Conservation (phyloP, 2,329 filamentous ascomycete species). For the Shiraia bambusicola region DNA sequence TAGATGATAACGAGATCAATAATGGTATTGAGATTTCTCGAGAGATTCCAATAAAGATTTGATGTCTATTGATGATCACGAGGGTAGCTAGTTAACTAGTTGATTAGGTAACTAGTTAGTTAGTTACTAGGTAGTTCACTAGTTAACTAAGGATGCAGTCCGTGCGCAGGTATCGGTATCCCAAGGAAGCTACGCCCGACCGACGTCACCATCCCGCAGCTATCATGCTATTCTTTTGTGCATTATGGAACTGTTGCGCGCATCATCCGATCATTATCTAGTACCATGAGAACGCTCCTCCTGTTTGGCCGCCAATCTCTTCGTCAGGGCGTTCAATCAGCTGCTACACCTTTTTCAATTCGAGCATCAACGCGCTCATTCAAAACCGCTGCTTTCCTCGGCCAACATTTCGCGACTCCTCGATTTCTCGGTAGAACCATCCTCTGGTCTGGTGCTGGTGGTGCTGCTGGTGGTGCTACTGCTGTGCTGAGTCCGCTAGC, state of each 20-base stretch:
- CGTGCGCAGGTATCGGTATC: conserved; percentile 13
- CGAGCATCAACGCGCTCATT: conserved; percentile 27
- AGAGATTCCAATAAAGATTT: no score
- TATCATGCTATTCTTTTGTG: conserved; percentile 3
- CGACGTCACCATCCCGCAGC: conserved; percentile 23
- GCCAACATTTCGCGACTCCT: conserved; percentile 39
- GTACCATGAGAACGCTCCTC: conserved; percentile 54
- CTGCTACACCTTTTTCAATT: conserved; percentile 15
- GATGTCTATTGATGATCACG: not conserved
- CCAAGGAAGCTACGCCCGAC: conserved; percentile 19
- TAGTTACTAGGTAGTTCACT: no score
- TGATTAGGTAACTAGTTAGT: no score
- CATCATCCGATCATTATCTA: conserved; percentile 19
- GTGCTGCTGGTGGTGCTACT: conserved; percentile 30
- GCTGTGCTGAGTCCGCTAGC: conserved; percentile 55
- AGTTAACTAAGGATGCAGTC: no score
- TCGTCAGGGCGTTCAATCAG: conserved; percentile 41
- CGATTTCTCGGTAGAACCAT: conserved; percentile 35
- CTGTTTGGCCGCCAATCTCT: conserved; percentile 54
- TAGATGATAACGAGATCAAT: no score
- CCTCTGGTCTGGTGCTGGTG: conserved; percentile 37
- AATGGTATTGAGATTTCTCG: no score
- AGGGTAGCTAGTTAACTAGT: no score
- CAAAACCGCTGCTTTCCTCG: conserved; percentile 30
- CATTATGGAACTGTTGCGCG: conserved; percentile 31